A percentile compares a stretch with the other conserved stretches of the same genome.
phyloP scores from a whole-genome alignment of 2,329 filamentous ascomycete genomes.

The Arthrobotrys iridis region DNA sequence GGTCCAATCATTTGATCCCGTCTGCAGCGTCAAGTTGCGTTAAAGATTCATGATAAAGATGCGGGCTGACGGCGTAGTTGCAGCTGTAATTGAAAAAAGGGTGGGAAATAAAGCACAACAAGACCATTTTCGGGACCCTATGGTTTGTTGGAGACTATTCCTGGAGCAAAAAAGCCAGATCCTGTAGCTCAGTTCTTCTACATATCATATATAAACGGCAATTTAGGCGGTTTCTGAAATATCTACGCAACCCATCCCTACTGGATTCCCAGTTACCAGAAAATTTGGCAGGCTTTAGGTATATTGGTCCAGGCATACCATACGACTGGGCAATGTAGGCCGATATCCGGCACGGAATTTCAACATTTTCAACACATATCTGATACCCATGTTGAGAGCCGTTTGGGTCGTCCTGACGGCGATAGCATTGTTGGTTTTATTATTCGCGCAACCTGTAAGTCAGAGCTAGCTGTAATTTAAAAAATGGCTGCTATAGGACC shows the following conservation, averaged over 20 bases:
- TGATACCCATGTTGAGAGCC: not conserved
- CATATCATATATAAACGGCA: not conserved
- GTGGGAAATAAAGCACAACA: not conserved
- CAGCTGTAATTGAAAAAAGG: not conserved
- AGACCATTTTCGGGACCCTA: not conserved
- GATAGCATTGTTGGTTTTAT: not conserved
- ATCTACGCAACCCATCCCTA: too few species aligned
- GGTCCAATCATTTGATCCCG: not conserved
- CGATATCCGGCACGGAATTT: not conserved
- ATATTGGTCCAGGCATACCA: too few species aligned
- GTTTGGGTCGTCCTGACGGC: not conserved
- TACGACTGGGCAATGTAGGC: too few species aligned
- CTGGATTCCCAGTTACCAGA: not conserved
- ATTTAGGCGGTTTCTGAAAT: not conserved
- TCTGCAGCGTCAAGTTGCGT: not conserved
- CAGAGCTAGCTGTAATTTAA: too few species aligned
- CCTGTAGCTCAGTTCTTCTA: too few species aligned
- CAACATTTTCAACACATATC: constrained; percentile 2
- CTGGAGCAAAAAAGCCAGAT: too few species aligned
- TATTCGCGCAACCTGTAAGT: not conserved
- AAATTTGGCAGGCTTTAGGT: too few species aligned
- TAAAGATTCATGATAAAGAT: not conserved
- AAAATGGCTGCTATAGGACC: too few species aligned
- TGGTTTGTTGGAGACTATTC: too few species aligned
- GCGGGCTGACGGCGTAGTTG: not conserved